These are phyloP conservation scores for Starmerella scarabaei DNA, from an alignment of 805 yeast species.

Conservation along the genomic window DNA sequence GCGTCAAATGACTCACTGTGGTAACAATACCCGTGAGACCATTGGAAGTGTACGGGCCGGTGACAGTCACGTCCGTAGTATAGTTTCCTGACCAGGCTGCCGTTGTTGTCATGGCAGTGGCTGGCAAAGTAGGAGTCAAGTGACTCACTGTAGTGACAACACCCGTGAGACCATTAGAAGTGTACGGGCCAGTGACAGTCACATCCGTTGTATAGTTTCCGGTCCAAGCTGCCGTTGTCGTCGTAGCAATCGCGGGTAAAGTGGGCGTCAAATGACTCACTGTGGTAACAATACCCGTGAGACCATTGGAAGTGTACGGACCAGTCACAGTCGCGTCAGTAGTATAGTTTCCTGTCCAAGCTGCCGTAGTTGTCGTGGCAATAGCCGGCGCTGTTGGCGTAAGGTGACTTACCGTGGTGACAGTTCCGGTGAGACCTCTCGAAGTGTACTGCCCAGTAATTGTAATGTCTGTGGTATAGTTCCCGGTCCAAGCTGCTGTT, in stretches of 20 bases:
- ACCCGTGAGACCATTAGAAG: conserved; percentile 3
- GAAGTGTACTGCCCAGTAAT: conserved; percentile 3
- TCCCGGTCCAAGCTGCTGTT: conserved; percentile 2
- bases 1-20: conserved; percentile 1
- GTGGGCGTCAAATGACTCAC: conserved; percentile 7
- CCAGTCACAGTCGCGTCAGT: conserved; percentile 2
- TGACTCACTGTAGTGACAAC: not conserved
- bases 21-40: conserved; percentile 2
- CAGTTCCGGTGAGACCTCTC: not conserved
- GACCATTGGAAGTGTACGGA: conserved; percentile 1
- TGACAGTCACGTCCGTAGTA: conserved; percentile 1
- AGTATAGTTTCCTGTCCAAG: not conserved
- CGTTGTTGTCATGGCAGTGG: not conserved
- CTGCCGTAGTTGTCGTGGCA: not conserved
- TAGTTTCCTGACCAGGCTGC: not conserved
- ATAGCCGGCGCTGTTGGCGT: conserved; percentile 6
- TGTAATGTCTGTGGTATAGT: not conserved
- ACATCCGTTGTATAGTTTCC: not conserved
- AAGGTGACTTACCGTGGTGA: not conserved
- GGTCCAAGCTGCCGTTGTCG: not conserved
- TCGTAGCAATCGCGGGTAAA: not conserved
- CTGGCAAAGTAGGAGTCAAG: conserved; percentile 1
- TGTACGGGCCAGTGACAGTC: conserved; percentile 3
- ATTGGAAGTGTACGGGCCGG: conserved; percentile 2
- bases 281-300: conserved; percentile 1